Evolutionary conservation across 495 filamentous ascomycete genomes (phyloP).

Genomic region (Penicillium desertorum): DNA sequence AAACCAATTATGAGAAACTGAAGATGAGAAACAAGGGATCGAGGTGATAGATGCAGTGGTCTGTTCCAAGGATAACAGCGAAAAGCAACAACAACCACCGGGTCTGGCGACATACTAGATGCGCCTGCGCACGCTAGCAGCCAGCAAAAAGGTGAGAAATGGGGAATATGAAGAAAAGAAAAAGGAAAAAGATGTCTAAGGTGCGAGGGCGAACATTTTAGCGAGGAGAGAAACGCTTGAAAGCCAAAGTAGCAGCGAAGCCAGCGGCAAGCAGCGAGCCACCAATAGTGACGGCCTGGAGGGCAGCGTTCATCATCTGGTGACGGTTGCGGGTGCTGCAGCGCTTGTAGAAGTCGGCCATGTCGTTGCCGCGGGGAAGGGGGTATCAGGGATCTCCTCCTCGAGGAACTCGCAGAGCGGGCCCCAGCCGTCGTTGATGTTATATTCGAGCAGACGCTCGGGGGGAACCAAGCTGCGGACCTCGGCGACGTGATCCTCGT

Average conservation of each 20-base stretch:
- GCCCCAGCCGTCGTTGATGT: conserved; percentile 64
- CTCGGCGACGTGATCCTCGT: conserved; percentile 46
- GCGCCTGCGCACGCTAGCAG: conserved; percentile 25
- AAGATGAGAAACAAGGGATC: background rate
- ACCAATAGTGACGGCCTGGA: conserved; percentile 52
- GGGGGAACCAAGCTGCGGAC: conserved; percentile 47
- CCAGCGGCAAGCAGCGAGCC: conserved; percentile 45
- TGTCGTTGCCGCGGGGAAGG: conserved; percentile 50
- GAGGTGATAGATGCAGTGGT: conserved; percentile 1
- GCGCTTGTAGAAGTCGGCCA: conserved; percentile 59
- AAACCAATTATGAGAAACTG: background rate
- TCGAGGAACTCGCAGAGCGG: conserved; percentile 68
- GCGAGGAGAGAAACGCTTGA: conserved; percentile 42
- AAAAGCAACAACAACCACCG: background rate
- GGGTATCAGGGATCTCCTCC: conserved; percentile 52
- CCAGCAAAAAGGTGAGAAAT: conserved; percentile 4
- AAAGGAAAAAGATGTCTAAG: background rate
- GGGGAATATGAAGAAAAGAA: conserved; percentile 11
- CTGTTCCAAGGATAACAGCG: background rate
- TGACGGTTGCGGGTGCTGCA: conserved; percentile 58
- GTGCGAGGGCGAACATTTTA: conserved; percentile 24
- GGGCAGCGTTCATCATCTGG: conserved; percentile 61
- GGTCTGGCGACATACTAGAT: conserved; percentile 1
- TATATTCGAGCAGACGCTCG: conserved; percentile 60
- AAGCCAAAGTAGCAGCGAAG: conserved; percentile 40